Evolutionary conservation across 495 filamentous ascomycete genomes (phyloP).

Genomic region (Lasiosphaeriaceae sp.): DNA sequence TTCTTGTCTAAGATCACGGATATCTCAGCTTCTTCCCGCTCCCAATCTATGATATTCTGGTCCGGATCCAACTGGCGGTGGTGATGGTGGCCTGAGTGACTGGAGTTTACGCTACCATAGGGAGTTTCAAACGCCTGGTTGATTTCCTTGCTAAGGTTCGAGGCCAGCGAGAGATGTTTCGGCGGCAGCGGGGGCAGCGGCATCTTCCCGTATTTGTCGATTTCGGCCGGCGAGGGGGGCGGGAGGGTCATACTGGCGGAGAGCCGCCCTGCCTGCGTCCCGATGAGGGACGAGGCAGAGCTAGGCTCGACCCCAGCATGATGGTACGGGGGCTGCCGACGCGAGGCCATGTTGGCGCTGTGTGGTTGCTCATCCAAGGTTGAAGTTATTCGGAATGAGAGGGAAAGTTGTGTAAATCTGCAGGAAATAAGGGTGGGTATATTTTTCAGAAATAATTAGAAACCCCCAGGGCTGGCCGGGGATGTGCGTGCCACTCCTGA

Average conservation of each 20-base stretch:
- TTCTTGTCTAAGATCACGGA: not conserved
- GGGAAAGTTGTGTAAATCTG: too few species aligned
- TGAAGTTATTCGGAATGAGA: too few species aligned
- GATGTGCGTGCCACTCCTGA: too few species aligned
- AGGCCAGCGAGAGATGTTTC: conserved; percentile 11
- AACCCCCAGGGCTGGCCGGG: too few species aligned
- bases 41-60: not conserved
- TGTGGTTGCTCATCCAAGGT: too few species aligned
- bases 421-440: too few species aligned
- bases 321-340: too few species aligned
- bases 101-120: conserved; percentile 3
- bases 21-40: not conserved
- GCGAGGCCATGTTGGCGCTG: too few species aligned
- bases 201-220: conserved; percentile 19
- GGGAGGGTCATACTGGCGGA: not conserved
- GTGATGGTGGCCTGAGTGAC: too few species aligned
- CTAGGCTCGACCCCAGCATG: not conserved
- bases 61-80: not conserved
- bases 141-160: conserved; percentile 24
- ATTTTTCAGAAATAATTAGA: too few species aligned
- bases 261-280: not conserved
- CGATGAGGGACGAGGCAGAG: not conserved
- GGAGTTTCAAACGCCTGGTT: conserved; percentile 16
- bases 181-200: conserved; percentile 22
- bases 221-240: conserved; percentile 12